Evolutionary conservation across 768 basidiomycete species (phyloP).

Genomic region (Pluteus cervinus): DNA sequence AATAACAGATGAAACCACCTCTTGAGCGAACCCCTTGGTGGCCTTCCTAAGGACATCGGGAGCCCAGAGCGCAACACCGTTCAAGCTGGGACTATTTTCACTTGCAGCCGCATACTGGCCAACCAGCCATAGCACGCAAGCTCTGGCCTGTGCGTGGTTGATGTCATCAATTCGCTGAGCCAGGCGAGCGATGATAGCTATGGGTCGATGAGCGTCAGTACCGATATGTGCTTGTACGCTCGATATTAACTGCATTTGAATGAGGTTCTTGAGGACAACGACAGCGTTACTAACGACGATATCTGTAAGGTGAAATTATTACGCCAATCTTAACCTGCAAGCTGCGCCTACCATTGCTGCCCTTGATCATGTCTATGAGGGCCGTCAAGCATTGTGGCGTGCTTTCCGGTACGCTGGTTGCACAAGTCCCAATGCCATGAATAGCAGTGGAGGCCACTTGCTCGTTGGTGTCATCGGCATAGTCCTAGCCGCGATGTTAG

Average conservation of each 20-base stretch:
- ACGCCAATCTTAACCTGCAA: slow-evolving; percentile 4
- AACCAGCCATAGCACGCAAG: slow-evolving; percentile 89
- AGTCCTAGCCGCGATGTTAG: slow-evolving; percentile 47
- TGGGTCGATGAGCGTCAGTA: slow-evolving; percentile 32
- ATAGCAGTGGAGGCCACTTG: slow-evolving; percentile 67
- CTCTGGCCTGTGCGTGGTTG: slow-evolving; percentile 71
- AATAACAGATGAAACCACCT: slow-evolving; percentile 40
- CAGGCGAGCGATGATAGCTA: slow-evolving; percentile 72
- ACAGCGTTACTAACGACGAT: slow-evolving; percentile 75
- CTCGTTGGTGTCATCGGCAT: slow-evolving; percentile 74
- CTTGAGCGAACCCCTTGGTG: slow-evolving; percentile 64
- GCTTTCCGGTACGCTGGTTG: slow-evolving; percentile 60
- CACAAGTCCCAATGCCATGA: slow-evolving; percentile 72
- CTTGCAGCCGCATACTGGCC: slow-evolving; percentile 70
- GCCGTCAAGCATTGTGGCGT: slow-evolving; percentile 67
- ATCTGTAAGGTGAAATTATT: slow-evolving; percentile 36
- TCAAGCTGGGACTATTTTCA: slow-evolving; percentile 29
- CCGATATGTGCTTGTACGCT: slow-evolving; percentile 19
- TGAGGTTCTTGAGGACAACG: slow-evolving; percentile 77
- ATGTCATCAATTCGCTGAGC: slow-evolving; percentile 77
- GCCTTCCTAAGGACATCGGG: slow-evolving; percentile 85
- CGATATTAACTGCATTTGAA: slow-evolving; percentile 62
- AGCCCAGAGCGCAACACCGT: slow-evolving; percentile 70
- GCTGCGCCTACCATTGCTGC: slow-evolving; percentile 57
- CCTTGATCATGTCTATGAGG: slow-evolving; percentile 77